Evolutionary conservation across 169 alveolate genomes (phyloP), one percentile per base, ranked within the genome.

Genomic region (Toxoplasma gondii): DNA sequence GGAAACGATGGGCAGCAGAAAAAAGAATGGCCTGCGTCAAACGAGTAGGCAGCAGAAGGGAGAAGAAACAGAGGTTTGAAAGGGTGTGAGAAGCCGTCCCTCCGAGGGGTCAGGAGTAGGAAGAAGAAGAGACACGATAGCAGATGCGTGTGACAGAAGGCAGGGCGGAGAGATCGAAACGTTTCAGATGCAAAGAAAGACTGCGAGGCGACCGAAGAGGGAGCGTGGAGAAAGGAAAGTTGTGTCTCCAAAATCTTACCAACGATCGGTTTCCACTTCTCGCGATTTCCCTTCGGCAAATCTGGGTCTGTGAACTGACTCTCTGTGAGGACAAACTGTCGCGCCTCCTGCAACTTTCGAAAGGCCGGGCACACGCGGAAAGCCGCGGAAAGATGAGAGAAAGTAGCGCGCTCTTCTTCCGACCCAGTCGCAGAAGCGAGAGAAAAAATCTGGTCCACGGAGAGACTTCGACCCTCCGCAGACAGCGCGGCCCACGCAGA

Each of bases 261-360:
- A 19, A 82, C 24, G 24, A 82, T 82, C 36, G 69, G 90, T 36
- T 82, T 38, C 90, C 90, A 82, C 36, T 82, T 82, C 5, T 38
- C 41, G 5, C 12, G 4, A 31, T 82, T 67, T 24, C 90, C 90
- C n/a, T 82, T 49, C 4, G 90, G 69, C 19, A 82, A 31, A 31
- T 22, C 90, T 7, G 67, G 58, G 90, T 82, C 90, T 31, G 2
- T 2, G 64, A 10, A 38, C 39, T 9, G 69, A 5, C 39, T n/a
- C 45, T 74, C 84, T 12, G 84, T 34, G 31, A 74, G 84, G 39
- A 74, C 39, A 16, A 74, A 36, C 69, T 36, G 39, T 29, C 90
- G 90, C 12, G 53, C 67, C n/a, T 36, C 39, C 67, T 41, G 90
- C 90, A 82, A 24, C 29, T 43, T 82, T 27, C 41, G 53, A 36